Base-by-base conservation (phyloP, 306 rosid genomes). In the Heteromeles arbutifolia region DNA sequence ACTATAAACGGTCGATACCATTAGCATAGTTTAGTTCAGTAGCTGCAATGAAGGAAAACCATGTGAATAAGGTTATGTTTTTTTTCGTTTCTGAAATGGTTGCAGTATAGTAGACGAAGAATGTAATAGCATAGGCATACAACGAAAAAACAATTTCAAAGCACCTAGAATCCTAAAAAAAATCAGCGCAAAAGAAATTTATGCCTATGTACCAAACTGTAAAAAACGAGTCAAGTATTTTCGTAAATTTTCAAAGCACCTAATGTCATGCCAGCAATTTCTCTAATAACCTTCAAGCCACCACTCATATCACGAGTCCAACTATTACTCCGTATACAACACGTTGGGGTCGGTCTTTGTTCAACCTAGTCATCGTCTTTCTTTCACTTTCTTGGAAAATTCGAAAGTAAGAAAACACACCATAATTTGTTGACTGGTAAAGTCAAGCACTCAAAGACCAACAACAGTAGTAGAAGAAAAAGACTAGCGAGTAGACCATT, bases 11-110 rank as follows among this genome's bases (percentile, higher is more conserved):
- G 58, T 43, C 6, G 44, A 73, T 73, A 11, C 65, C 19, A 19
- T 26, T 43, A 61, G 77, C 69, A 26, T 74, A 74, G 77, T 11
- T 41, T 74, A 74, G 69, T 12, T 37, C 57, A 43, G 4, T 67
- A 26, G 69, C 29, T 43, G 29, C 44, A 28, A 74, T 74, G 43
- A 74, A 3, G 19, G 18, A 24, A 72, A 73, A 28, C 44, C 29
- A 19, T 29, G 69, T 34, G 59, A 59, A 15, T 25, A 68, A 61
- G 69, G 26, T 43, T 74, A 73, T 29, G 25, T 4, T 3, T 50
- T 69, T 76, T 59, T 28, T 58, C 54, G 8, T 58, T 9, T 3
- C n/a, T 28, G 25, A 15, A 31, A 65, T 31, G 37, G 28, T 21
- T 63, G 24, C 43, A 54, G n/a, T 64, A 25, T 57, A 19, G 45